Base-by-base conservation (phyloP, 208 protist species). In the Lotmaria passim region DNA sequence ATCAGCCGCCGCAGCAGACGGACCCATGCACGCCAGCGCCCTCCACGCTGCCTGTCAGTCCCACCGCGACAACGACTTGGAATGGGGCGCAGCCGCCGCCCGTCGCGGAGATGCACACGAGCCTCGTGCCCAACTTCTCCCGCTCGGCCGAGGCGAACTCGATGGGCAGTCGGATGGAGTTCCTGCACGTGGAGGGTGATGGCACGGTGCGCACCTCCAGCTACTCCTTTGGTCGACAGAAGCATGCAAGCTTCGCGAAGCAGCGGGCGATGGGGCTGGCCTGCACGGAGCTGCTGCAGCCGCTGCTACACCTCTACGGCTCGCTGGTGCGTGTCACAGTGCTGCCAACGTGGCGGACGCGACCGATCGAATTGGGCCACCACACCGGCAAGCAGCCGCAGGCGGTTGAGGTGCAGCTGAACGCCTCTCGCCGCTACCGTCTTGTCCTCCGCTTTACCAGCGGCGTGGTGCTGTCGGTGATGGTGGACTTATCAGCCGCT, bases 201-300 rank as follows among this genome's bases (percentile, higher is more conserved):
- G 90, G 90, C 28, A 92, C 90, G 21, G 78, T 93, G 52, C 72
- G 78, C 31, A 90, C 76, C 24, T 85, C 81, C 7, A 84, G 82
- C 55, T 95, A 88, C 57, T 62, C 69, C 33, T 91, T 90, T 67
- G 86, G 83, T 10, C 73, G 73, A 14, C 83, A 92, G 59, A 82
- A 78, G 41, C 79, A 87, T 60, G 77, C 81, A n/a, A 87, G 80
- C 52, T 86, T 87, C 64, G 68, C 78, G 11, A 84, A 85, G 68
- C 78, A 90, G 73, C 81, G 81, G 23, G 71, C 81, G 21, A 58
- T 75, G 14, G 82, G 82, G 7, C 39, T 83, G 34, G 56, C 59
- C 17, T 86, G 77, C 55, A 58, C 55, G 47, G 24, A 67, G 67
- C 47, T 95, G 14, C 59, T 95, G 14, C 68, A 69, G 39, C 87